phyloP scores from a whole-genome alignment of 192 early-diverging fungal genomes.

The Piromyces finnis region DNA sequence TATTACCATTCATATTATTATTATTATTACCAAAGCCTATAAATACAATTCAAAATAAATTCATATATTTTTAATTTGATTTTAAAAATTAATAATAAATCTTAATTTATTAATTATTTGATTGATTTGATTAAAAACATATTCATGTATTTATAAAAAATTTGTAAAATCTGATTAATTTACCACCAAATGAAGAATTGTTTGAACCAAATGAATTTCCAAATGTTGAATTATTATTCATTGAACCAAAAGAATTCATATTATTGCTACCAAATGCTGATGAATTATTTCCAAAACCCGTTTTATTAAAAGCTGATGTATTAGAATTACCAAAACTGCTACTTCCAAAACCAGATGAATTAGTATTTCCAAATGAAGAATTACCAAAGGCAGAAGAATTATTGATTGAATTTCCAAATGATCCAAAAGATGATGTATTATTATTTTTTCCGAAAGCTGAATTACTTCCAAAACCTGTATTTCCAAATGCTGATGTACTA shows the following conservation, averaged over 20 bases:
- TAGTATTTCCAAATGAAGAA: no score
- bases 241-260: neutral
- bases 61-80: no score
- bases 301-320: neutral
- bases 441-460: neutral
- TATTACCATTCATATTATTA: neutral
- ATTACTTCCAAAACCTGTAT: neutral
- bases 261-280: neutral
- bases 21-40: neutral
- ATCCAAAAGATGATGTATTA: neutral
- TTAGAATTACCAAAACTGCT: neutral
- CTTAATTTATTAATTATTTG: no score
- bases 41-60: no score
- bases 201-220: neutral
- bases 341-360: neutral
- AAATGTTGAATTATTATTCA: neutral
- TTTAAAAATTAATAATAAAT: no score
- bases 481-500: neutral
- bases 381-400: no score
- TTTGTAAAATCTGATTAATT: no score
- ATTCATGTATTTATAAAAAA: no score
- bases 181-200: neutral
- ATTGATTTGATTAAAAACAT: no score
- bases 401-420: no score
- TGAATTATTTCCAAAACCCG: neutral